A percentile compares a stretch with the other conserved stretches of the same genome.
phyloP scores from a whole-genome alignment of 768 basidiomycete genomes.

The Mycena sanguinolenta region DNA sequence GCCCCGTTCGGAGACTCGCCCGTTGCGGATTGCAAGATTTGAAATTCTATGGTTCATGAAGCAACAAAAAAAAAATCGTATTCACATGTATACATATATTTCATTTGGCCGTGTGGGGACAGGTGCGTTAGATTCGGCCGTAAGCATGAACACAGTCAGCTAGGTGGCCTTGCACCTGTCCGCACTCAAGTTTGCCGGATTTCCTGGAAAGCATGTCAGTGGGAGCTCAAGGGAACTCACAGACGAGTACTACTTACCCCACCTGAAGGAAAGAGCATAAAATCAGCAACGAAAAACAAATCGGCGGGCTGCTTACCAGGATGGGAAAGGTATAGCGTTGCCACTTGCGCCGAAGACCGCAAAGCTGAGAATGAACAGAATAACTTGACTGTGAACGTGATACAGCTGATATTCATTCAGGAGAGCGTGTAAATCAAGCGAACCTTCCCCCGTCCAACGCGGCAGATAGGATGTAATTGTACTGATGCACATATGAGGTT shows the following conservation, averaged over 20 bases:
- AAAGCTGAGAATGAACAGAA: constrained; percentile 62
- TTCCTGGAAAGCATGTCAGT: constrained; percentile 31
- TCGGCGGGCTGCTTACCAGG: constrained; percentile 50
- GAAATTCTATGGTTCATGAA: too few species aligned
- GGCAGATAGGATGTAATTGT: constrained; percentile 62
- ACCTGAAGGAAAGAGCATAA: neutral
- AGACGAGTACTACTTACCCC: constrained; percentile 16
- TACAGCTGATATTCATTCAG: neutral
- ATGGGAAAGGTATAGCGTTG: constrained; percentile 57
- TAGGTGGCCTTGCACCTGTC: constrained; percentile 27
- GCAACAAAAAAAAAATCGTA: too few species aligned
- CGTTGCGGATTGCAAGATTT: too few species aligned
- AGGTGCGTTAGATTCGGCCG: too few species aligned
- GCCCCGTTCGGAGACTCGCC: too few species aligned
- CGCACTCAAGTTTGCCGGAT: constrained; percentile 14
- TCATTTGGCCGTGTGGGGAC: too few species aligned
- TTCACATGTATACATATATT: too few species aligned
- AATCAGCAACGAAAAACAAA: neutral
- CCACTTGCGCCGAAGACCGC: constrained; percentile 55
- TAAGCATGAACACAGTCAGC: neutral
- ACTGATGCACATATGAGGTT: constrained; percentile 36
- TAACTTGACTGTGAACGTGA: constrained; percentile 51
- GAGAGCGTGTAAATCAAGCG: neutral
- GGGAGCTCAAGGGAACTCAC: too few species aligned
- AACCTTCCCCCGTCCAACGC: constrained; percentile 60